These are phyloP conservation scores for Diaporthe sp. DNA, from an alignment of 2,329 filamentous ascomycete genomes.

Conservation along the genomic window DNA sequence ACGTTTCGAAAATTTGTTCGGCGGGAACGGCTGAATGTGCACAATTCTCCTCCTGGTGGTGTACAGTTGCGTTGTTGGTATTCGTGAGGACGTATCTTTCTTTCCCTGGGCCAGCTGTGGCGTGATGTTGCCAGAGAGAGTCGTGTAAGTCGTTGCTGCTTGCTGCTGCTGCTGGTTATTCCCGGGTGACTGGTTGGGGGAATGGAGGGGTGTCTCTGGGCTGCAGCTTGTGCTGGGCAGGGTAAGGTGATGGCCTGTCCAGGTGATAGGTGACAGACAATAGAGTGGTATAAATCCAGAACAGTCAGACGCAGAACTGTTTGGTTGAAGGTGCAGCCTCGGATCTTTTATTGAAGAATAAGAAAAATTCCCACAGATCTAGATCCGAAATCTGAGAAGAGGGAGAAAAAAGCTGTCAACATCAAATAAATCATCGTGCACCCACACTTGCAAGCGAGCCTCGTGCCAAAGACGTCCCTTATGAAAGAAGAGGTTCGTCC, in stretches of 20 bases:
- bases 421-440: conserved; percentile 32
- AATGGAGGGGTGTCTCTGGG: conserved; percentile 17
- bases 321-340: neutral
- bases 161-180: conserved; percentile 3
- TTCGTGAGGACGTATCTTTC: neutral
- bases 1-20: neutral
- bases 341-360: neutral
- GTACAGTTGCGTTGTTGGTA: neutral
- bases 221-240: neutral
- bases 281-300: neutral
- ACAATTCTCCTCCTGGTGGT: neutral
- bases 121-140: neutral
- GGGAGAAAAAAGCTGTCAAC: conserved; percentile 38
- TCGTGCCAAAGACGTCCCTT: conserved; percentile 43
- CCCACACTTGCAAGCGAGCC: conserved; percentile 23
- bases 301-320: neutral
- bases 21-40: neutral
- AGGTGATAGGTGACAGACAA: conserved; percentile 2
- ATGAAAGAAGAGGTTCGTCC: conserved; percentile 34
- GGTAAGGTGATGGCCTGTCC: neutral
- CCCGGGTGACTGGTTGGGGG: conserved; percentile 6
- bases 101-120: neutral
- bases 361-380: conserved; percentile 1
- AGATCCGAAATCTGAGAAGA: conserved; percentile 25
- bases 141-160: conserved; percentile 34